Base-by-base conservation (phyloP, 345 rosid species). In the Salix koriyanagi region DNA sequence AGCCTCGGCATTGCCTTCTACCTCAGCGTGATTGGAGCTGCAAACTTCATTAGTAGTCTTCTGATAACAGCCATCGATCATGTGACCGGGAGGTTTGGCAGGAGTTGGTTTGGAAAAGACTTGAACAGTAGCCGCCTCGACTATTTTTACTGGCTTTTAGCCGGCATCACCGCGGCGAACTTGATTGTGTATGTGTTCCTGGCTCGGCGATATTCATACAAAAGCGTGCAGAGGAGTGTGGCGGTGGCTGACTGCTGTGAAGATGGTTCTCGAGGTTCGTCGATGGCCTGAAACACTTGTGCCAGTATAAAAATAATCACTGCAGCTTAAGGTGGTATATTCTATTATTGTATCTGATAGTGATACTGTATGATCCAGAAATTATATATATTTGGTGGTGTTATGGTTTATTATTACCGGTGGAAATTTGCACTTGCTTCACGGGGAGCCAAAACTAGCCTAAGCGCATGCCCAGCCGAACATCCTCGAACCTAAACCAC, bases 1-100 rank as follows among this genome's bases (percentile, higher is more conserved):
- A 95, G 96, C 81, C 72, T 95, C 77, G 99, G 99, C 54, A 93
- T 95, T 60, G 99, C 99, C 9, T 85, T 93, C 32, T 95, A 93
- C 85, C 86, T 93, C 2, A 91, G 99, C 52, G 97, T 91, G 65
- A 58, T 93, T 4, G 99, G 98, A 5, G 91, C 96, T 0, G 89
- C 89, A 39, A 96, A 84, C 74, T 96, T 96, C 79, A 79, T 85
- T 0, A 96, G 97, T 79, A 93, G 94, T 71, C 37, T 91, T 50
- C 71, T 96, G 77, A 96, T 96, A 77, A 86, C 93, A 7, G 46
- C 76, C 1, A 79, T 76, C 11, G 75, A 82, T 74, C 79, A 58
- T 44, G 52, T 82, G 1, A 58, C 79, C 0, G 77, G 30, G 65
- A 82, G 71, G 42, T 5, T 34, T 42, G 84, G 84, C 7, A 65